These are phyloP conservation scores for Xylaria sp. DNA, from an alignment of 2,329 filamentous ascomycete species.

Conservation along the genomic window DNA sequence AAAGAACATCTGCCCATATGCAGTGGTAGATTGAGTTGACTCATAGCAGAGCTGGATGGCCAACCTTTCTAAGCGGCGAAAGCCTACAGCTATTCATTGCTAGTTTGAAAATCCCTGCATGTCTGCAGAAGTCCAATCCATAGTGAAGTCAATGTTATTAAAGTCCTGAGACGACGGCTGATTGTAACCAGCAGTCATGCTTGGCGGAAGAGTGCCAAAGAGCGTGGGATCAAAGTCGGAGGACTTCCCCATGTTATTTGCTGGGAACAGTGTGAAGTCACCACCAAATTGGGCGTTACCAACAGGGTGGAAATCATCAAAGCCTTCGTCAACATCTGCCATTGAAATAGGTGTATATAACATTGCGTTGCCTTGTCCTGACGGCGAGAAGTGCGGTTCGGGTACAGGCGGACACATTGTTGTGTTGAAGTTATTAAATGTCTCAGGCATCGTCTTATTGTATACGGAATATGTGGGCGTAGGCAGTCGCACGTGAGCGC, in stretches of 20 bases:
- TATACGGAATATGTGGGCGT: conserved; percentile 58
- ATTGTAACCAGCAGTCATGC: conserved; percentile 61
- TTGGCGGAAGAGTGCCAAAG: conserved; percentile 61
- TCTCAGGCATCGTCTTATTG: conserved; percentile 57
- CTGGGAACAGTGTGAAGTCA: conserved; percentile 74
- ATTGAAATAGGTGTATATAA: conserved; percentile 73
- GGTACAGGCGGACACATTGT: conserved; percentile 55
- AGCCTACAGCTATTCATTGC: conserved; percentile 15
- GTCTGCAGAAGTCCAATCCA: conserved; percentile 47
- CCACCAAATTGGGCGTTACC: conserved; percentile 56
- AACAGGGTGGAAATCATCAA: conserved; percentile 61
- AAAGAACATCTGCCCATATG: conserved; percentile 27
- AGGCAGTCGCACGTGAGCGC: conserved; percentile 66
- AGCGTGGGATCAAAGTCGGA: conserved; percentile 55
- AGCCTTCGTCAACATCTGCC: conserved; percentile 72
- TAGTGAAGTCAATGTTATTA: conserved; percentile 46
- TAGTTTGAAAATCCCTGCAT: conserved; percentile 39
- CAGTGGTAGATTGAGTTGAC: neutral
- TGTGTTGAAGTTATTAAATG: conserved; percentile 54
- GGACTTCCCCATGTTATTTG: conserved; percentile 52
- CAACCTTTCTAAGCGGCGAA: neutral
- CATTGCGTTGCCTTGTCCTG: conserved; percentile 74
- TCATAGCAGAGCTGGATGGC: neutral
- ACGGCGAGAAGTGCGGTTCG: conserved; percentile 71
- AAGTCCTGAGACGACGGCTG: conserved; percentile 64